Conservation (phyloP, 2,329 filamentous ascomycete genomes). For the Sarocladiaceae sp. region DNA sequence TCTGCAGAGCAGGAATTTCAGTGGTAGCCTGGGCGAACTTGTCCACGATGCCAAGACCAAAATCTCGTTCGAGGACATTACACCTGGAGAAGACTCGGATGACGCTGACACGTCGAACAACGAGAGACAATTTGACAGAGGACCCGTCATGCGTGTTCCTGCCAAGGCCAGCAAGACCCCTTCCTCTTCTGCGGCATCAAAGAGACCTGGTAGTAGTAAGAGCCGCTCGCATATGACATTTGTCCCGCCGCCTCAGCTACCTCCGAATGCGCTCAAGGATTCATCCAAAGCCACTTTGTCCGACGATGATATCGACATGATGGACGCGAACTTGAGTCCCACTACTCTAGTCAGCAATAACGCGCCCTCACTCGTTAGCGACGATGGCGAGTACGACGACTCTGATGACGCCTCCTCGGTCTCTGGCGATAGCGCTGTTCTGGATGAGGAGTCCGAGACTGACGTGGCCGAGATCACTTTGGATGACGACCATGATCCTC, state of each 20-base stretch:
- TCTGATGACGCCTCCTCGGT: conserved; percentile 58
- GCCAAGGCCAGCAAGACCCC: conserved; percentile 51
- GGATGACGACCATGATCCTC: conserved; percentile 48
- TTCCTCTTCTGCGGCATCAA: conserved; percentile 29
- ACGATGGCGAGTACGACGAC: conserved; percentile 72
- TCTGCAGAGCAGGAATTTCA: conserved; percentile 55
- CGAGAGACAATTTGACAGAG: conserved; percentile 20
- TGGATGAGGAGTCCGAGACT: conserved; percentile 53
- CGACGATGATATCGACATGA: conserved; percentile 46
- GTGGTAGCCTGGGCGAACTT: conserved; percentile 50
- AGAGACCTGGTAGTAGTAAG: conserved; percentile 52
- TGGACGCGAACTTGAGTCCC: conserved; percentile 59
- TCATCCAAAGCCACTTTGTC: conserved; percentile 17
- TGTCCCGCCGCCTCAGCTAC: conserved; percentile 26
- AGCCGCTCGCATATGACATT: conserved; percentile 34
- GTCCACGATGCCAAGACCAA: conserved; percentile 54
- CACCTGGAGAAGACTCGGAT: conserved; percentile 50
- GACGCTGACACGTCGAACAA: conserved; percentile 14
- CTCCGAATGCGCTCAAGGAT: conserved; percentile 7
- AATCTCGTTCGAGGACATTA: conserved; percentile 41
- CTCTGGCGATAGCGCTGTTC: conserved; percentile 50
- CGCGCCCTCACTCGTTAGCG: conserved; percentile 72
- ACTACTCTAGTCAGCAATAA: conserved; percentile 67
- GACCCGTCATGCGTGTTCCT: conserved; percentile 50
- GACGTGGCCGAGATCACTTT: conserved; percentile 57